Conservation (phyloP, 1,139 yeast genomes). For the Candida tropicalis region DNA sequence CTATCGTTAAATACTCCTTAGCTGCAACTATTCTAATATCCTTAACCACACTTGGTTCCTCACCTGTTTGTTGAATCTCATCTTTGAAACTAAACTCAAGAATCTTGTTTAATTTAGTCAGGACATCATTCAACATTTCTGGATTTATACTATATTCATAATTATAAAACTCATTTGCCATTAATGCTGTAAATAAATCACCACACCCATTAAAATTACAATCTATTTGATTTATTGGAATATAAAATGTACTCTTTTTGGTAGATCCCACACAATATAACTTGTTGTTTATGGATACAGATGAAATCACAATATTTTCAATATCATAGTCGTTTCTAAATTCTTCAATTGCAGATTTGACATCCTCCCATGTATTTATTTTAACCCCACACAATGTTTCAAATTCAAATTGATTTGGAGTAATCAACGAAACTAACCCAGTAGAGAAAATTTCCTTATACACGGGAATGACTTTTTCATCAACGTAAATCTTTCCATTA, state of each 20-base stretch:
- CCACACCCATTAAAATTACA: constrained; percentile 51
- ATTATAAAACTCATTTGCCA: constrained; percentile 35
- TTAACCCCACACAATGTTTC: constrained; percentile 31
- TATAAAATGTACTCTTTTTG: constrained; percentile 22
- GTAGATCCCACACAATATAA: constrained; percentile 40
- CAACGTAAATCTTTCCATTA: constrained; percentile 41
- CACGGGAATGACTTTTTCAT: constrained; percentile 33
- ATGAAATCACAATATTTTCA: constrained; percentile 37
- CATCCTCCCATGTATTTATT: constrained; percentile 25
- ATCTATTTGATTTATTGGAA: constrained; percentile 34
- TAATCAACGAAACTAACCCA: constrained; percentile 35
- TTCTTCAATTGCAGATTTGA: constrained; percentile 22
- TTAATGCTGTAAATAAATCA: constrained; percentile 44
- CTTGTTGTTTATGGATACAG: constrained; percentile 30
- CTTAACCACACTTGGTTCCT: constrained; percentile 25
- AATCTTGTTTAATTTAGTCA: constrained; percentile 32
- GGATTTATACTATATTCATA: constrained; percentile 26
- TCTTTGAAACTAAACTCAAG: constrained; percentile 29
- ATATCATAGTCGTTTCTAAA: constrained; percentile 27
- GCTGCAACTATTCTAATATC: constrained; percentile 35
- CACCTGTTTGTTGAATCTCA: constrained; percentile 21
- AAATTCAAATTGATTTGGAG: constrained; percentile 47
- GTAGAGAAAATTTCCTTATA: constrained; percentile 27
- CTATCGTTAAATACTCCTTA: constrained; percentile 22
- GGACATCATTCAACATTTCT: constrained; percentile 28